phyloP scores from a whole-genome alignment of 2,329 filamentous ascomycete species.

The Neurospora sp. region DNA sequence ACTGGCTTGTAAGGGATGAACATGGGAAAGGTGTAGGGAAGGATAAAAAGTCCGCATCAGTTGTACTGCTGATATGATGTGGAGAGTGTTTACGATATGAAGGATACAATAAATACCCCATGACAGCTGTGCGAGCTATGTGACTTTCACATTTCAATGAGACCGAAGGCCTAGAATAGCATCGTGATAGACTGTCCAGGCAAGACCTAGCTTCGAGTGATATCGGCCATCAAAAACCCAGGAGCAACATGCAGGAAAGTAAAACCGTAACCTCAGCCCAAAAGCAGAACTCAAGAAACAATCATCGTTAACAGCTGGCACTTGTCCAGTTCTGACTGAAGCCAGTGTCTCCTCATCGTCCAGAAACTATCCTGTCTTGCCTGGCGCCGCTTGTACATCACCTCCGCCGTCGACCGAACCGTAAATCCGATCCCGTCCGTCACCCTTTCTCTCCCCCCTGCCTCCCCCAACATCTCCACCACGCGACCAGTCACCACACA shows the following conservation, averaged over 20 bases:
- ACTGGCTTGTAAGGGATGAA: slow-evolving; percentile 3
- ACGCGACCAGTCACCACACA: not conserved
- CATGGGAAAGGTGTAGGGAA: not conserved
- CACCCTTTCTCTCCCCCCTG: not conserved
- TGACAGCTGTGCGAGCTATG: not conserved
- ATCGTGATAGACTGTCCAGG: not conserved
- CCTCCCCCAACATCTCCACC: not conserved
- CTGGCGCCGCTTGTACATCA: not conserved
- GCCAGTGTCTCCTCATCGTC: too few relatives aligned
- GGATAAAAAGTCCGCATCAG: slow-evolving; percentile 3
- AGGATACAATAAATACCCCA: not conserved
- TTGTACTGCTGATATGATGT: not conserved
- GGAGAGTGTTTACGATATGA: not conserved
- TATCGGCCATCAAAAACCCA: too few relatives aligned
- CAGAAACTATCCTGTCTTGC: too few relatives aligned
- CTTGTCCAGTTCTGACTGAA: not conserved
- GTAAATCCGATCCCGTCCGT: not conserved
- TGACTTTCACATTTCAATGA: not conserved
- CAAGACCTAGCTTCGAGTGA: not conserved
- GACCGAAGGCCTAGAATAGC: too few relatives aligned
- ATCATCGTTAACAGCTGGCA: not conserved
- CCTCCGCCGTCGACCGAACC: not conserved
- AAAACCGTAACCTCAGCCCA: not conserved
- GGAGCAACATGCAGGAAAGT: too few relatives aligned
- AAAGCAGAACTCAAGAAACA: not conserved